Evolutionary conservation across 306 rosid genomes (phyloP), one percentile per base, ranked within the genome.

Genomic region (Ormosia emarginata): DNA sequence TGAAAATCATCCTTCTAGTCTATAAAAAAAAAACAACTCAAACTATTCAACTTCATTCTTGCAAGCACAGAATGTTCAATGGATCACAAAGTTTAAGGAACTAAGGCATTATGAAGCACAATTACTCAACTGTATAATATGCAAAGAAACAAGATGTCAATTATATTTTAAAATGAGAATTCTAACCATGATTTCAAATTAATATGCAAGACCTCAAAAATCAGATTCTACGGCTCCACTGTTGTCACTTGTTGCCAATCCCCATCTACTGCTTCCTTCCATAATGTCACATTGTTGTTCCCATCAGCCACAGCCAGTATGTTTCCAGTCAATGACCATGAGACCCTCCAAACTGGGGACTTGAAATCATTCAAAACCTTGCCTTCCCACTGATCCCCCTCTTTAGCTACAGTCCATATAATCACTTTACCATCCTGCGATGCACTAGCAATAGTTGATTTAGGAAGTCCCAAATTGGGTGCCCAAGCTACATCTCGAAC

Each of bases 401-500:
- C 98, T 83, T 88, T 90, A 37, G 88, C 91, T 62, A 91, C 96
- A 8, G 92, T 86, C 98, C 98, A 94, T 67, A 95, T 91, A 44
- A 95, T 85, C 50, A 86, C 98, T 77, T 74, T 90, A 40, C 97
- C 97, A 63, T 93, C 94, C 89, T 93, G 93, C 0, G 97, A 93
- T 17, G 97, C 92, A 11, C 98, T 91, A 12, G 97, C 94, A 75
- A 93, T 89, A 0, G 97, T 91, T 11, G 98, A 93, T 81, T 93
- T 93, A 0, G 98, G 98, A 30, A 91, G 93, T 17, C 98, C 98
- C 85, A 93, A 88, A 84, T 90, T 93, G 11, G 98, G 94, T 1
- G 98, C 98, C 98, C 98, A 93, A 6, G 98, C 97, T 62, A 93
- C 94, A 68, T 91, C 97, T 67, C 94, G 88, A 74, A 91, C 98